Conservation (phyloP, 2,329 filamentous ascomycete species). For the Aureobasidium leucospermi region DNA sequence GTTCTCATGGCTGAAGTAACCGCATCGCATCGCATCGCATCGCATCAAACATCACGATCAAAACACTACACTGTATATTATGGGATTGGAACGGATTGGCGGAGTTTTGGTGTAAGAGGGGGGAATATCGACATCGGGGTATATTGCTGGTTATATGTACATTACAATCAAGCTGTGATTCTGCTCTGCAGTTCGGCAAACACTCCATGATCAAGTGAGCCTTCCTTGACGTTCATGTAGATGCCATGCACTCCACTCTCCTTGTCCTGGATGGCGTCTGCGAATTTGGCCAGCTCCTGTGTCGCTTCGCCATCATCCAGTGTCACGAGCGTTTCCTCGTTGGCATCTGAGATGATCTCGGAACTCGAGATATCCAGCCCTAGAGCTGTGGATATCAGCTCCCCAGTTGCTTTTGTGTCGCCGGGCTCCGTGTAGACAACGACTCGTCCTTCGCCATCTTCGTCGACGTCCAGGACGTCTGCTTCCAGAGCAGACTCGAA, state of each 20-base stretch:
- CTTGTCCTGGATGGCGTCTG: conserved; percentile 57
- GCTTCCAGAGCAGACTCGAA: conserved; percentile 78
- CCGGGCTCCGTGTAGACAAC: conserved; percentile 64
- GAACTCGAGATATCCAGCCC: conserved; percentile 62
- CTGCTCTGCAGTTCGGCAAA: conserved; percentile 34
- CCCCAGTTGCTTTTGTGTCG: conserved; percentile 56
- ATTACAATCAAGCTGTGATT: conserved; percentile 22
- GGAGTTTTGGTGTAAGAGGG: not conserved
- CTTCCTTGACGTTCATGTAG: conserved; percentile 58
- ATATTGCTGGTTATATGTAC: conserved; percentile 18
- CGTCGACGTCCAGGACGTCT: conserved; percentile 67
- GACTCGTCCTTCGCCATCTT: conserved; percentile 61
- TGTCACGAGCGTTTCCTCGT: conserved; percentile 66
- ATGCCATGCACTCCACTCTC: conserved; percentile 65
- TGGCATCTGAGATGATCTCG: conserved; percentile 80
- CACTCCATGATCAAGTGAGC: conserved; percentile 27
- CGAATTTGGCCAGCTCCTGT: conserved; percentile 52
- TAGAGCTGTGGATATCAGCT: conserved; percentile 55
- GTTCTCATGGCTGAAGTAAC: conserved; percentile 16
- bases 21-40: not conserved
- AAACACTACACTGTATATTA: conserved; percentile 3
- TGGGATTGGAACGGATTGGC: not conserved
- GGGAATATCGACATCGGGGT: conserved; percentile 12
- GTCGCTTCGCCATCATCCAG: conserved; percentile 52
- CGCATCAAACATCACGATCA: not conserved